Evolutionary conservation across 2,329 filamentous ascomycete species (phyloP).

Genomic region (Neonectria faginata): DNA sequence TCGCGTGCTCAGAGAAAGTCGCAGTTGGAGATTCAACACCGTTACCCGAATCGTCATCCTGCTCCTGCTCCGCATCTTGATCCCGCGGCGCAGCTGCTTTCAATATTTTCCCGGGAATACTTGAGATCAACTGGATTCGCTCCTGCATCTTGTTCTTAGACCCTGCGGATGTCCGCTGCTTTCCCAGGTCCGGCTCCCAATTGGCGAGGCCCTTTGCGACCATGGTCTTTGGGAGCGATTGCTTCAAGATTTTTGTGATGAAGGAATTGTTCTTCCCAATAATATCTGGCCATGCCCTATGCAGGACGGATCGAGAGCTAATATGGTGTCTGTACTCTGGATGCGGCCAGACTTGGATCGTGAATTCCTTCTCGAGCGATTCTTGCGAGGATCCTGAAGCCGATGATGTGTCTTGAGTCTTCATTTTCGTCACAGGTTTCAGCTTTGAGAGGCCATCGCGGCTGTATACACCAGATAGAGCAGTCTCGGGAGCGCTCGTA

Average conservation of each 20-base stretch:
- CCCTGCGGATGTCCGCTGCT: constrained; percentile 18
- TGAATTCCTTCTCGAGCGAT: constrained; percentile 52
- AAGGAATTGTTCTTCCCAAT: constrained; percentile 50
- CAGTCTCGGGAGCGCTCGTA: constrained; percentile 44
- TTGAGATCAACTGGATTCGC: constrained; percentile 30
- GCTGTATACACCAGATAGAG: constrained; percentile 49
- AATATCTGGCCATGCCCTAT: constrained; percentile 57
- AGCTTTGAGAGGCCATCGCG: constrained; percentile 28
- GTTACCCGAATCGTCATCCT: not conserved
- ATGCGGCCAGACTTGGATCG: constrained; percentile 55
- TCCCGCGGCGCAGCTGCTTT: not conserved
- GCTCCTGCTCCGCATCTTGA: not conserved
- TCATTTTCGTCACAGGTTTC: constrained; percentile 14
- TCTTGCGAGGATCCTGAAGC: not conserved
- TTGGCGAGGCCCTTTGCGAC: constrained; percentile 55
- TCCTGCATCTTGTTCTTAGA: constrained; percentile 25
- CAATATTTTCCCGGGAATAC: constrained; percentile 32
- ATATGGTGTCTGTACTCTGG: constrained; percentile 55
- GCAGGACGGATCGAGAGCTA: constrained; percentile 52
- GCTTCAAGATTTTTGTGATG: constrained; percentile 52
- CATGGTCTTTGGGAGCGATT: constrained; percentile 54
- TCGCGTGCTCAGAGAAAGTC: not conserved
- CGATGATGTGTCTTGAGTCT: constrained; percentile 8
- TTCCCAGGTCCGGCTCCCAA: constrained; percentile 53
- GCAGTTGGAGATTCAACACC: not conserved